Base-by-base conservation (phyloP, 2,329 filamentous ascomycete genomes). In the Phyllosticta citriasiana region DNA sequence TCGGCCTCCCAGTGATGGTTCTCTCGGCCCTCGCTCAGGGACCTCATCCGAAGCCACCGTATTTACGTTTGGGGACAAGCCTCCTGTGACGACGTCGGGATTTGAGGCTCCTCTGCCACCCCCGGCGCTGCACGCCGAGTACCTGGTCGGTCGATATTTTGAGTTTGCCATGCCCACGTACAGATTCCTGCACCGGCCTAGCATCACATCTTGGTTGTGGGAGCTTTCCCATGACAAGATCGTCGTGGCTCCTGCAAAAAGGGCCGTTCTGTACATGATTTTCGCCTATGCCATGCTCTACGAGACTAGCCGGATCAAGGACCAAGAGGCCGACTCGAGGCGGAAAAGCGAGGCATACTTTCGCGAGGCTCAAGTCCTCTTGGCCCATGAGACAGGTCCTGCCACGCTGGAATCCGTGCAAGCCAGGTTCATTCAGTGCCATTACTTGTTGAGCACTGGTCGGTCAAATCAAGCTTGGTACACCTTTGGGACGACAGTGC, bases 401-500 rank as follows among this genome's bases (percentile, higher is more conserved):
- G 80, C 82, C 0, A 76, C 76, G 16, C 65, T 86, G 1, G 80
- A 84, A 50, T 82, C 80, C 0, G 81, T 83, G 0, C 84, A 86
- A 67, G 82, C 80, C 22, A 75, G 82, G 27, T 69, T 86, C 0
- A 75, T 83, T 1, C 82, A 84, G 64, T 82, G 82, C 12, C 74
- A 85, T 5, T 86, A 84, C 63, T 73, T 86, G 22, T 73, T 86
- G 0, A 80, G 78, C 3, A 83, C 83, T 0, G 83, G 82, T 0
- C 76, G 83, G 0, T 80, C 84, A 66, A 85, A 85, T 60, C 80
- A 84, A 51, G 82, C 80, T 19, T 85, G 83, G 82, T 84, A 82
- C 66, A 73, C 79, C 2, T 85, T 86, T 66, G 83, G 83, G 0
- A 83, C 78, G 2, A 77, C 80, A 0, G 72, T 83, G 2, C 83